Evolutionary conservation across 257 asterid species (phyloP).

Genomic region (Solanum sitiens): DNA sequence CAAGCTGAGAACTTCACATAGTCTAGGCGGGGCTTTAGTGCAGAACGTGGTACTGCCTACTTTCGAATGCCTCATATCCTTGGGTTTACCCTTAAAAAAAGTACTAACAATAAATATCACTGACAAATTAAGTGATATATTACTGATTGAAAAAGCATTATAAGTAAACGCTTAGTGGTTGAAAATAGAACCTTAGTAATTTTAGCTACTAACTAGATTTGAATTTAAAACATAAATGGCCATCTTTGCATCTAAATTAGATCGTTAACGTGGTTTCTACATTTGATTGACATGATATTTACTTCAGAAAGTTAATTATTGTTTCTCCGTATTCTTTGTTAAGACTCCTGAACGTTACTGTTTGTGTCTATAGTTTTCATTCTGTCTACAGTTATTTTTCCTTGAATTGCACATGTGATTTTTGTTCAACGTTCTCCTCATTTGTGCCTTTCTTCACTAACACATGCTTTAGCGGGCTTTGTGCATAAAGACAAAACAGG

Average conservation of each 20-base stretch:
- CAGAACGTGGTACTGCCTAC: neutral
- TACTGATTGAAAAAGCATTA: neutral
- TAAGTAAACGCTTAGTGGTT: neutral
- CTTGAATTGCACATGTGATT: neutral
- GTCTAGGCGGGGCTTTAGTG: neutral
- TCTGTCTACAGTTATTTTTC: neutral
- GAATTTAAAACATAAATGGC: neutral
- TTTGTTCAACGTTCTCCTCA: neutral
- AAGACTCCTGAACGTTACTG: neutral
- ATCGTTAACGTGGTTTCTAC: neutral
- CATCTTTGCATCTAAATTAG: neutral
- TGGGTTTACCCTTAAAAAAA: neutral
- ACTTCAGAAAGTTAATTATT: neutral
- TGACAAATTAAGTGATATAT: neutral
- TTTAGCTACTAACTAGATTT: neutral
- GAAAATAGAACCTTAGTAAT: neutral
- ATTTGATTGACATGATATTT: neutral
- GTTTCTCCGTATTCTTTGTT: neutral
- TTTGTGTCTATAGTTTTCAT: neutral
- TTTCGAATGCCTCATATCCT: neutral
- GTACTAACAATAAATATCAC: neutral
- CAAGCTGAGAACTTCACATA: neutral
- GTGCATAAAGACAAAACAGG: neutral
- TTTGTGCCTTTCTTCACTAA: neutral
- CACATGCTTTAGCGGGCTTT: neutral